Conservation (phyloP, 805 yeast genomes). For the Suhomyces kilbournensis region DNA sequence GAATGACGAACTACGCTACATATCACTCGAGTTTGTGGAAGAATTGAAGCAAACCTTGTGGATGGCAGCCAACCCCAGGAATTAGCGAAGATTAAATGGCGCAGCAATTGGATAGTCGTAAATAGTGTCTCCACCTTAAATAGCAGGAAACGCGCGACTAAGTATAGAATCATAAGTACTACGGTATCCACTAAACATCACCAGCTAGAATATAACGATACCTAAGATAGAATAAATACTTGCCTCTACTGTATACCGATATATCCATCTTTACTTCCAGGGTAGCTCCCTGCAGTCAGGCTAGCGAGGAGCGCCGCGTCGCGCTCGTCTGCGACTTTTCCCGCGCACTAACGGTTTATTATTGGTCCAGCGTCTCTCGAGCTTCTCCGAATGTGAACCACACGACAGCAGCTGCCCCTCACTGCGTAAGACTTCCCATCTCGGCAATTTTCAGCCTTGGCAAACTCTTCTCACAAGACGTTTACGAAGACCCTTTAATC, state of each 20-base stretch:
- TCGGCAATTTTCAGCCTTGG: background rate
- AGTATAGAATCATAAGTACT: too few relatives aligned
- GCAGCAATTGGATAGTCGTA: background rate
- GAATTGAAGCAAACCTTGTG: constrained; percentile 46
- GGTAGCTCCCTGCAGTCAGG: background rate
- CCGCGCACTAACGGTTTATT: background rate
- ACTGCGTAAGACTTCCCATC: background rate
- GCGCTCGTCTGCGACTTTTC: background rate
- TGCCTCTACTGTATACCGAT: too few relatives aligned
- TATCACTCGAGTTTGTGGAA: constrained; percentile 53
- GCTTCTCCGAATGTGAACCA: background rate
- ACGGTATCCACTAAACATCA: too few relatives aligned
- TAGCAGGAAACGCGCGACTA: too few relatives aligned
- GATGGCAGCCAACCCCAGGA: constrained; percentile 11
- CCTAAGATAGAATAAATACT: too few relatives aligned
- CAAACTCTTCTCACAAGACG: background rate
- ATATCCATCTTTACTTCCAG: background rate
- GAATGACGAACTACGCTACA: constrained; percentile 38
- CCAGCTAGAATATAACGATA: too few relatives aligned
- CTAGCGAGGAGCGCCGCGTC: background rate
- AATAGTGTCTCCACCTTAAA: background rate
- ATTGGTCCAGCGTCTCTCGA: background rate
- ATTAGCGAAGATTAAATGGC: background rate
- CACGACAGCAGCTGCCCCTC: background rate
- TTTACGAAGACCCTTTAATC: background rate